Evolutionary conservation across 1,284 basidiomycete genomes (phyloP).

Genomic region (Lentinus polychrous): DNA sequence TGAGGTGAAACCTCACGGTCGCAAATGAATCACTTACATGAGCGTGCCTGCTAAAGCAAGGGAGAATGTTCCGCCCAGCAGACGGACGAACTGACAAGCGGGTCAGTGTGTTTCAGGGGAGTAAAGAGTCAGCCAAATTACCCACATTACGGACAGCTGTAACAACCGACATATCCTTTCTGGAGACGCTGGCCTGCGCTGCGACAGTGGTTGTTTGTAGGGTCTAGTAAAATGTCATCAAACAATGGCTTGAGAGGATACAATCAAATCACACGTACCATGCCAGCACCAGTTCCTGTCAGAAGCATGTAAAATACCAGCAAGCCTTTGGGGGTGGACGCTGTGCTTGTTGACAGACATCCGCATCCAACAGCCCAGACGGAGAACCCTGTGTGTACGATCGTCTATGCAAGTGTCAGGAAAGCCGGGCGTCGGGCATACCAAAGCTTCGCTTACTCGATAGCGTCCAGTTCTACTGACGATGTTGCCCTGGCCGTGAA

Average conservation of each 20-base stretch:
- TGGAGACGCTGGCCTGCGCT: conserved; percentile 60
- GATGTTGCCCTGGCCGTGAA: conserved; percentile 44
- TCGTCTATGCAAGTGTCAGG: conserved; percentile 32
- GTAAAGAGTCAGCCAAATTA: conserved; percentile 1
- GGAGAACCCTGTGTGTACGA: conserved; percentile 59
- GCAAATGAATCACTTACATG: conserved; percentile 33
- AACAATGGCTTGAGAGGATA: neutral
- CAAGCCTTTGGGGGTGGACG: conserved; percentile 39
- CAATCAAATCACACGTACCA: conserved; percentile 28
- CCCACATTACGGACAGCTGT: conserved; percentile 61
- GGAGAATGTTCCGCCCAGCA: conserved; percentile 56
- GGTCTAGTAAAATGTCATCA: conserved; percentile 30
- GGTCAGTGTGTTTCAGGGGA: neutral
- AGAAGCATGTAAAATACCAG: conserved; percentile 67
- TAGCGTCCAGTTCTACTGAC: conserved; percentile 64
- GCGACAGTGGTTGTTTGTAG: conserved; percentile 62
- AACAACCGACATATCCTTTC: conserved; percentile 65
- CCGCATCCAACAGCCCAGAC: conserved; percentile 70
- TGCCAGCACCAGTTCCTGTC: conserved; percentile 62
- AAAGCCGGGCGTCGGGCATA: neutral
- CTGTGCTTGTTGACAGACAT: conserved; percentile 54
- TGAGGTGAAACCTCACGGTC: neutral
- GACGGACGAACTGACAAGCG: conserved; percentile 47
- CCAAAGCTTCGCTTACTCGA: conserved; percentile 43
- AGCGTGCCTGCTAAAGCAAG: conserved; percentile 56